These are phyloP conservation scores for Lenzites betulinus DNA, from an alignment of 768 basidiomycete genomes.

Conservation along the genomic window DNA sequence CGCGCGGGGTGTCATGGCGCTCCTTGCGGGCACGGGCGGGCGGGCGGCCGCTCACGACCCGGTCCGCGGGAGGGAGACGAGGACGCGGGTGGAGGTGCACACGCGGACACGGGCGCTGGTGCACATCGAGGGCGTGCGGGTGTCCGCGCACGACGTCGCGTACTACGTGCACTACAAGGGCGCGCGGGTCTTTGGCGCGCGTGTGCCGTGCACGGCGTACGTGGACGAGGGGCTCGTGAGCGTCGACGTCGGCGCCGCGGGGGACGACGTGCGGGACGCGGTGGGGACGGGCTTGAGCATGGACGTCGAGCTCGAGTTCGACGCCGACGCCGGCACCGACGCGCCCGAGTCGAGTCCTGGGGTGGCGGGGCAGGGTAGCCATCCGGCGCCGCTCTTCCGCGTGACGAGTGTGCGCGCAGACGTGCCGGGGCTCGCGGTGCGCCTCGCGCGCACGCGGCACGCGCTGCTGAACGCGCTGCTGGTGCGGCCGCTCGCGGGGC, in stretches of 20 bases:
- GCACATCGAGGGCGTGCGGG: conserved; percentile 30
- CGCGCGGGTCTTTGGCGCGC: conserved; percentile 6
- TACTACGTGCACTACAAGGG: conserved; percentile 29
- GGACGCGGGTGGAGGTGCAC: conserved; percentile 1
- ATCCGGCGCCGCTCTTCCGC: conserved; percentile 21
- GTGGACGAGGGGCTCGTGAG: conserved; percentile 32
- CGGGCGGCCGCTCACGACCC: no score
- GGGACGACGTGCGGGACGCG: neutral
- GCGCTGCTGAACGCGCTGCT: conserved; percentile 33
- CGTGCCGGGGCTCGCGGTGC: conserved; percentile 26
- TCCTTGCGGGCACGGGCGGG: neutral
- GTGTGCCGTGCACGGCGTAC: conserved; percentile 22
- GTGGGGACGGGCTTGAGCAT: conserved; percentile 17
- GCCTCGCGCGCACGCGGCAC: conserved; percentile 27
- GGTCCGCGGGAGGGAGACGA: neutral
- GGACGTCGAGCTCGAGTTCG: conserved; percentile 21
- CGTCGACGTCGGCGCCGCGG: conserved; percentile 22
- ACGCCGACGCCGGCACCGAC: neutral
- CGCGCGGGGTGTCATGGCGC: neutral
- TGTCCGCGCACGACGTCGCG: conserved; percentile 25
- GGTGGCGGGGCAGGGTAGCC: neutral
- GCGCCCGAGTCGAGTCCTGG: neutral
- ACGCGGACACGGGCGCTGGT: conserved; percentile 17
- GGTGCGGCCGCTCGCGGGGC: conserved; percentile 29
- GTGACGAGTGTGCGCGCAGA: conserved; percentile 25